A percentile compares a stretch with the other conserved stretches of the same genome.
These are phyloP conservation scores for Kentomonas sorsogonicus DNA, from an alignment of 208 protist species.

Conservation along the genomic window DNA sequence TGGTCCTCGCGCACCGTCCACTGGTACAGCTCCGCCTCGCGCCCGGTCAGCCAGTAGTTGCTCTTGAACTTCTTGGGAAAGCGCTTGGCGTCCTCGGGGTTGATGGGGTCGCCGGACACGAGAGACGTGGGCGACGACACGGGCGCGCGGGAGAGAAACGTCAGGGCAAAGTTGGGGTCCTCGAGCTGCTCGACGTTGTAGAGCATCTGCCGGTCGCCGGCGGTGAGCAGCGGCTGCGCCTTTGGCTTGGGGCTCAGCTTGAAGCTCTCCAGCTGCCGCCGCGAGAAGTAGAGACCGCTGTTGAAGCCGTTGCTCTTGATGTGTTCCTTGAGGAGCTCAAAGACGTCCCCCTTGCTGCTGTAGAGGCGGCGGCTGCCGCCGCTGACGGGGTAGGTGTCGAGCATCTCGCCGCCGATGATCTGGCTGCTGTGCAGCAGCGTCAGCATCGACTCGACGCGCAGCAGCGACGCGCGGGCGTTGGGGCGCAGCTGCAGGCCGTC, in stretches of 20 bases:
- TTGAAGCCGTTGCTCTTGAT: slow-evolving; percentile 83
- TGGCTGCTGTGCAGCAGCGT: slow-evolving; percentile 81
- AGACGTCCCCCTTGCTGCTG: slow-evolving; percentile 60
- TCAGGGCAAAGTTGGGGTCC: slow-evolving; percentile 76
- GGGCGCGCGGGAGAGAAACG: slow-evolving; percentile 69
- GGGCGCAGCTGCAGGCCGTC: slow-evolving; percentile 76
- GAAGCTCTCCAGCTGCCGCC: slow-evolving; percentile 78
- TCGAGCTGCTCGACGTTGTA: slow-evolving; percentile 88
- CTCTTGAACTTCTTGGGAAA: slow-evolving; percentile 68
- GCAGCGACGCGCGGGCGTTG: slow-evolving; percentile 58
- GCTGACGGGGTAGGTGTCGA: slow-evolving; percentile 70
- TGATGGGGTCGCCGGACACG: slow-evolving; percentile 76
- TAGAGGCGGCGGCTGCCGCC: slow-evolving; percentile 74
- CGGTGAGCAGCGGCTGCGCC: slow-evolving; percentile 44
- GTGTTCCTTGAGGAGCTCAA: slow-evolving; percentile 48
- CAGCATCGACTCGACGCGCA: slow-evolving; percentile 60
- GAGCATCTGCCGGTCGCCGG: slow-evolving; percentile 70
- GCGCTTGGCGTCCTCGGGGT: slow-evolving; percentile 62
- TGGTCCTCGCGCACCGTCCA: slow-evolving; percentile 80
- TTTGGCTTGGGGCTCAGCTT: slow-evolving; percentile 67
- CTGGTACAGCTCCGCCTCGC: slow-evolving; percentile 84
- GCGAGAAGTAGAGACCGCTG: slow-evolving; percentile 86
- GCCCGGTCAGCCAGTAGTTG: slow-evolving; percentile 86
- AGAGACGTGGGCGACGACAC: slow-evolving; percentile 80
- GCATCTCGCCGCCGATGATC: slow-evolving; percentile 59